phyloP scores from a whole-genome alignment of 2,329 filamentous ascomycete genomes.

The Arachnopeziza araneosa region DNA sequence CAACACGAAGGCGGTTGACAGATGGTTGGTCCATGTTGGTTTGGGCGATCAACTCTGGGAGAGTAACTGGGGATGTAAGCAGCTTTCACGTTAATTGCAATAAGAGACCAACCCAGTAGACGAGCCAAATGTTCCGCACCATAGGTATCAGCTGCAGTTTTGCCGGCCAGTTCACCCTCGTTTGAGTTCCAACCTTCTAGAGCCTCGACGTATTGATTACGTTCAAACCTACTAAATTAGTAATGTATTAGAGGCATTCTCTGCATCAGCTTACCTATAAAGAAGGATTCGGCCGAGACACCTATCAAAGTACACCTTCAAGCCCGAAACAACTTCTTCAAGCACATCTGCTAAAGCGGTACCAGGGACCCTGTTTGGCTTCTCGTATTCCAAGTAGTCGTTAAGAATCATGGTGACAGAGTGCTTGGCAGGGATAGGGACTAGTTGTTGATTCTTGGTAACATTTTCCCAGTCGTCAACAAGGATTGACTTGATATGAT shows the following conservation, averaged over 20 bases:
- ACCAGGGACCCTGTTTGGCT: constrained; percentile 56
- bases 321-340: constrained; percentile 79
- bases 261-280: constrained; percentile 52
- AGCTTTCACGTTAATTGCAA: not conserved
- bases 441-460: constrained; percentile 88
- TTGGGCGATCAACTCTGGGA: constrained; percentile 91
- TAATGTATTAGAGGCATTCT: not conserved
- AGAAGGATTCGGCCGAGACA: constrained; percentile 81
- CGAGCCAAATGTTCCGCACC: constrained; percentile 88
- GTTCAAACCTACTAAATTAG: constrained; percentile 65
- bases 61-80: constrained; percentile 55
- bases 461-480: constrained; percentile 99
- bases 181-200: constrained; percentile 62
- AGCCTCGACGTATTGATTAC: constrained; percentile 77
- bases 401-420: constrained; percentile 74
- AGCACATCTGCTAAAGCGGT: constrained; percentile 77
- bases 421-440: constrained; percentile 72
- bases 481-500: constrained; percentile 83
- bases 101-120: constrained; percentile 65
- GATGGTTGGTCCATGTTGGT: constrained; percentile 97
- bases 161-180: constrained; percentile 60
- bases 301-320: constrained; percentile 93
- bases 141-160: constrained; percentile 74
- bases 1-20: constrained; percentile 80
- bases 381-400: constrained; percentile 71